phyloP scores from a whole-genome alignment of 2,329 filamentous ascomycete species.

The Ophiocordyceps polyrhachis-furcata region DNA sequence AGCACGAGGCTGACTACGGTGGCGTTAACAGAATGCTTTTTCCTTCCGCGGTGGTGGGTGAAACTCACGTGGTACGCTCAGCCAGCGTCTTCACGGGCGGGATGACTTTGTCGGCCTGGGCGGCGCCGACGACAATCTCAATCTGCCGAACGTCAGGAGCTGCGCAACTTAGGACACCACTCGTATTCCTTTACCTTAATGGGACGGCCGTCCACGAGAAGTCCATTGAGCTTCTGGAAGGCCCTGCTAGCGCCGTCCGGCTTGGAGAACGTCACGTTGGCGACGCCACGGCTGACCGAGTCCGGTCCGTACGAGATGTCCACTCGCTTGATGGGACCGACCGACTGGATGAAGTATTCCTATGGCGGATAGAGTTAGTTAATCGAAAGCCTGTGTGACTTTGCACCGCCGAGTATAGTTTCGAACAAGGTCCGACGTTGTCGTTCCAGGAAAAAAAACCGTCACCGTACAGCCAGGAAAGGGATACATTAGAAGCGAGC shows the following conservation, averaged over 20 bases:
- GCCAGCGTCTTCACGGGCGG: constrained; percentile 52
- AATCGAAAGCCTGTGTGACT: constrained; percentile 16
- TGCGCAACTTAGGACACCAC: background rate
- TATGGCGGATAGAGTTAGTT: constrained; percentile 56
- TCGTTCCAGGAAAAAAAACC: constrained; percentile 5
- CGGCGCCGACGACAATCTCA: constrained; percentile 73
- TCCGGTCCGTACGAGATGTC: constrained; percentile 85
- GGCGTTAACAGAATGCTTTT: background rate
- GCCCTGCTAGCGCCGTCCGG: constrained; percentile 70
- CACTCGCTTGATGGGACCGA: constrained; percentile 81
- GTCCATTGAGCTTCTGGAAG: constrained; percentile 65
- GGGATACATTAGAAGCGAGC: constrained; percentile 3
- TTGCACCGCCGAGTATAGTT: constrained; percentile 10
- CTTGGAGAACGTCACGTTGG: constrained; percentile 72
- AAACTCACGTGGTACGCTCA: constrained; percentile 57
- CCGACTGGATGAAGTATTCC: constrained; percentile 86
- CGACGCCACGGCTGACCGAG: constrained; percentile 79
- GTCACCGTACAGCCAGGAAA: background rate
- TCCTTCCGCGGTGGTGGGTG: background rate
- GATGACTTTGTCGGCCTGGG: constrained; percentile 47
- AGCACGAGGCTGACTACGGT: constrained; percentile 14
- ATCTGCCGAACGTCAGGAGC: constrained; percentile 36
- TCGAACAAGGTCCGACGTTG: constrained; percentile 12
- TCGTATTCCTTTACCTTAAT: constrained; percentile 48
- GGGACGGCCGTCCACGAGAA: constrained; percentile 73